A percentile compares a stretch with the other conserved stretches of the same genome.
Conservation (phyloP, 345 rosid genomes). For the Erucastrum elatum region DNA sequence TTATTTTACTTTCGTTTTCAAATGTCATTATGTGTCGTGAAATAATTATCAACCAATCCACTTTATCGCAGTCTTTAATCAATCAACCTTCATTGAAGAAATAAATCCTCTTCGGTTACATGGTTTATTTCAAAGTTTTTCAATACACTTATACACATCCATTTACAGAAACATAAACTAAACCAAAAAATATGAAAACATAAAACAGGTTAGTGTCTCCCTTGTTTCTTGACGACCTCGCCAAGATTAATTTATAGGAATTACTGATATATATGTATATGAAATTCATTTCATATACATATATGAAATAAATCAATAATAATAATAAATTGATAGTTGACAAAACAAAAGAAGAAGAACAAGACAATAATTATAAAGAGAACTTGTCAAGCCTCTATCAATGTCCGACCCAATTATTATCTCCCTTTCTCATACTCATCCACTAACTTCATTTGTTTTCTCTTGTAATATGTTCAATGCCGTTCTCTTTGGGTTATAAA, state of each 20-base stretch:
- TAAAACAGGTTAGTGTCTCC: not conserved
- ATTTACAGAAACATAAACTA: not conserved
- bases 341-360: conserved; percentile 9
- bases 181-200: not conserved
- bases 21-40: not conserved
- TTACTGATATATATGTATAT: no score
- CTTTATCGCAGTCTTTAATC: conserved; percentile 9
- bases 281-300: no score
- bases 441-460: not conserved
- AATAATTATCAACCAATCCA: conserved; percentile 24
- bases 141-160: not conserved
- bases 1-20: conserved; percentile 8
- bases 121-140: not conserved
- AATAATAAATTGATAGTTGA: not conserved
- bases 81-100: conserved; percentile 12
- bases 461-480: not conserved
- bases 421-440: not conserved
- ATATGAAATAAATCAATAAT: no score
- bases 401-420: conserved; percentile 10
- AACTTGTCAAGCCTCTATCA: not conserved
- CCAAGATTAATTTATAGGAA: not conserved
- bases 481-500: not conserved
- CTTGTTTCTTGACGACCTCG: not conserved
- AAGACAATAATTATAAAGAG: not conserved
- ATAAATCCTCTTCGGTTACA: not conserved